phyloP scores from a whole-genome alignment of 768 basidiomycete genomes.

The Rickenella mellea region DNA sequence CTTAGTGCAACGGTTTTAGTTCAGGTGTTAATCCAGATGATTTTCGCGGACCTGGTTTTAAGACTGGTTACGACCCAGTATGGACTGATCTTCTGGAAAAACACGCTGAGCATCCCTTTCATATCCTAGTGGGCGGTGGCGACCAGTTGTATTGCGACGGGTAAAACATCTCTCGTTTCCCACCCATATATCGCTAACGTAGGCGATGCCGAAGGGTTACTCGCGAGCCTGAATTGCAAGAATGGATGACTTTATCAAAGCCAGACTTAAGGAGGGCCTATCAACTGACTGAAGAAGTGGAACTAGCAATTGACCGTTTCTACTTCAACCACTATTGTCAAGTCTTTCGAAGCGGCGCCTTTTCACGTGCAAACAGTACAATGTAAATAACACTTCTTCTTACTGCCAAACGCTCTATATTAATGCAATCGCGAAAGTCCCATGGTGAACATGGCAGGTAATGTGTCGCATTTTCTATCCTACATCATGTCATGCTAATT shows the following conservation, averaged over 20 bases:
- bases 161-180: slow-evolving; percentile 26
- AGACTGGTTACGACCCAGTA: slow-evolving; percentile 78
- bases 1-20: slow-evolving; percentile 80
- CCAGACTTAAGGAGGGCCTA: slow-evolving; percentile 47
- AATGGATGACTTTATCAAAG: slow-evolving; percentile 64
- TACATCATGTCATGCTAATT: slow-evolving; percentile 1
- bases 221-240: slow-evolving; percentile 81
- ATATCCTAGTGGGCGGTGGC: slow-evolving; percentile 88
- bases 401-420: slow-evolving; percentile 2
- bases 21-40: slow-evolving; percentile 85
- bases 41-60: slow-evolving; percentile 74
- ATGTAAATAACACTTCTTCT: slow-evolving; percentile 47
- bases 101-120: slow-evolving; percentile 75
- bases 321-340: slow-evolving; percentile 90
- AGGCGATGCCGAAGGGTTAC: slow-evolving; percentile 41
- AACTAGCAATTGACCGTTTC: slow-evolving; percentile 71
- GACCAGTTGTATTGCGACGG: slow-evolving; percentile 87
- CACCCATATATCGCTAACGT: neutral
- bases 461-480: too few species aligned
- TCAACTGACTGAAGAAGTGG: slow-evolving; percentile 63
- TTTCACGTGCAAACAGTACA: slow-evolving; percentile 81
- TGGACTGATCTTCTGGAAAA: slow-evolving; percentile 89
- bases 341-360: slow-evolving; percentile 78
- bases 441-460: slow-evolving; percentile 83
- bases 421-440: slow-evolving; percentile 37